Conservation (phyloP, 306 rosid species). For the Cucurbita pepo region DNA sequence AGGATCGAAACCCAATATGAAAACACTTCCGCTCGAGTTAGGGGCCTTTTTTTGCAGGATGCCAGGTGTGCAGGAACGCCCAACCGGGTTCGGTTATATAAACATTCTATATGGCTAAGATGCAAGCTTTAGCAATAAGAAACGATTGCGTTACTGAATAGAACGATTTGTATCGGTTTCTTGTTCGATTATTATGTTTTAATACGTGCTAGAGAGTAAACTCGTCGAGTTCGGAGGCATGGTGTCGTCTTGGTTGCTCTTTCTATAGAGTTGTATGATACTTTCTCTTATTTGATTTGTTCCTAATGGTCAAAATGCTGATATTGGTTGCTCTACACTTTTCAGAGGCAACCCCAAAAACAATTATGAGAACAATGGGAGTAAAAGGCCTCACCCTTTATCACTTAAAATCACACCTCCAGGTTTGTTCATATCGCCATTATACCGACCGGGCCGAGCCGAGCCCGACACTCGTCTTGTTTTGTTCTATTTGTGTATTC, state of each 20-base stretch:
- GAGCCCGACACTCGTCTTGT: not conserved
- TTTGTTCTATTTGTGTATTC: not conserved
- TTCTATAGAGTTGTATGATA: not conserved
- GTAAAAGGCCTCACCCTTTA: slow-evolving; percentile 51
- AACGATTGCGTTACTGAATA: not conserved
- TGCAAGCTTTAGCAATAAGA: not conserved
- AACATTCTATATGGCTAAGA: not conserved
- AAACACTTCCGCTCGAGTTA: too few species aligned
- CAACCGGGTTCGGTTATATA: not conserved
- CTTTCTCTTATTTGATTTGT: not conserved
- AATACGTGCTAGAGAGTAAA: not conserved
- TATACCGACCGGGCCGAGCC: not conserved
- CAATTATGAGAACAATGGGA: slow-evolving; percentile 53
- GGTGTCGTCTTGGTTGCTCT: not conserved
- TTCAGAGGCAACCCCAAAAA: slow-evolving; percentile 52
- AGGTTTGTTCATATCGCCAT: slow-evolving; percentile 17
- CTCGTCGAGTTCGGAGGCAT: not conserved
- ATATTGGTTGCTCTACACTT: not conserved
- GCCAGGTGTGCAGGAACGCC: too few species aligned
- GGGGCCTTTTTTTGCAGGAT: too few species aligned
- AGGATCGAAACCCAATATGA: too few species aligned
- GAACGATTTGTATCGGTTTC: not conserved
- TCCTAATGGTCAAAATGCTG: not conserved
- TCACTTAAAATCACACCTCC: slow-evolving; percentile 54
- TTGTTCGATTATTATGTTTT: not conserved